Evolutionary conservation across 2,329 filamentous ascomycete genomes (phyloP).

Genomic region (Monosporascus sp.): DNA sequence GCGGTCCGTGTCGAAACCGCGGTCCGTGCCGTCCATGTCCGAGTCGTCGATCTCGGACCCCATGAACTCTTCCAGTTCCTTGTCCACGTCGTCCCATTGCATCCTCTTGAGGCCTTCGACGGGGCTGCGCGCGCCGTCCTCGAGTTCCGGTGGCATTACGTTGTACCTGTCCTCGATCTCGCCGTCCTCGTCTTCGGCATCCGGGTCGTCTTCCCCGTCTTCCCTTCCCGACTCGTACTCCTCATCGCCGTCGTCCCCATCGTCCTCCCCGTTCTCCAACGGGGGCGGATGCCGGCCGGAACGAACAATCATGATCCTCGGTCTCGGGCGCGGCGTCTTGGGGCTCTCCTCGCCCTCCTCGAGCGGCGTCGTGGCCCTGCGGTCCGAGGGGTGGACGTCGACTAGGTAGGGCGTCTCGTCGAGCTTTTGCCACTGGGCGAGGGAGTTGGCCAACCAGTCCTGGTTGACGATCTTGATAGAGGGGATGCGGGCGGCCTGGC

Average conservation of each 20-base stretch:
- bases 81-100: constrained; percentile 40
- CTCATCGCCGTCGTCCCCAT: constrained; percentile 38
- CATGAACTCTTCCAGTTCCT: constrained; percentile 62
- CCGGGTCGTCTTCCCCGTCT: constrained; percentile 27
- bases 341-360: constrained; percentile 20
- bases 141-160: constrained; percentile 42
- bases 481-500: constrained; percentile 72
- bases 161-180: constrained; percentile 39
- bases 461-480: constrained; percentile 88
- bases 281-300: constrained; percentile 12
- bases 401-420: constrained; percentile 76
- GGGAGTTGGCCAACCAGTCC: constrained; percentile 80
- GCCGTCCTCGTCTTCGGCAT: constrained; percentile 27
- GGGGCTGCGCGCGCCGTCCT: constrained; percentile 32
- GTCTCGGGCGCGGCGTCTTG: constrained; percentile 34
- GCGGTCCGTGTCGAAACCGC: constrained; percentile 16
- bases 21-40: constrained; percentile 32
- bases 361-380: constrained; percentile 30
- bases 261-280: constrained; percentile 26
- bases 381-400: constrained; percentile 66
- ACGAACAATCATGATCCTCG: constrained; percentile 34
- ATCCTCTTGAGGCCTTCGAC: constrained; percentile 24
- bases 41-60: constrained; percentile 44
- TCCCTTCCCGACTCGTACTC: constrained; percentile 33
- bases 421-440: constrained; percentile 76